These are phyloP conservation scores for Globomyces sp. DNA, from an alignment of 371 early-diverging fungal genomes.

Conservation along the genomic window DNA sequence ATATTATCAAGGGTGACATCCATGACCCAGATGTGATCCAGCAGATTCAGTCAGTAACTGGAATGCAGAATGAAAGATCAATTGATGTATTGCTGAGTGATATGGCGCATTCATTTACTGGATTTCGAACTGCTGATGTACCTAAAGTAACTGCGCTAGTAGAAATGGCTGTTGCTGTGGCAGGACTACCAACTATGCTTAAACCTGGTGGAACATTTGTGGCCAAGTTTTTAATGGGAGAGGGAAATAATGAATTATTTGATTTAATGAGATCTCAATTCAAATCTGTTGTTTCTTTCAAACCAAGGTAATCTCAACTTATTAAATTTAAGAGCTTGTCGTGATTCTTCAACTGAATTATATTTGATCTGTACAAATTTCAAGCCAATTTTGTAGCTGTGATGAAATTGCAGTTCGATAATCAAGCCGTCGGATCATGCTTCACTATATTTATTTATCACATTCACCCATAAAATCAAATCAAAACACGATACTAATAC, in stretches of 20 bases:
- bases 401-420: no score
- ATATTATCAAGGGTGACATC: conserved; percentile 68
- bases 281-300: conserved; percentile 7
- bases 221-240: conserved; percentile 62
- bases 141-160: conserved; percentile 59
- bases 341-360: conserved; percentile 73
- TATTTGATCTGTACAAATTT: conserved; percentile 64
- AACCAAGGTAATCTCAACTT: conserved; percentile 34
- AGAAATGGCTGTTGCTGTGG: conserved; percentile 63
- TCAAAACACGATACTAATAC: no score
- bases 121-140: conserved; percentile 40
- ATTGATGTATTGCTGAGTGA: conserved; percentile 71
- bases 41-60: conserved; percentile 27
- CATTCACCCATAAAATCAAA: no score
- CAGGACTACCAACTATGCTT: conserved; percentile 50
- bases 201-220: conserved; percentile 65
- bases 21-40: conserved; percentile 36
- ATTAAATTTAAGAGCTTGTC: conserved; percentile 69
- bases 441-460: no score
- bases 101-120: conserved; percentile 79
- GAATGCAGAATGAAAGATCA: conserved; percentile 18
- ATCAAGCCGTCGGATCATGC: no score
- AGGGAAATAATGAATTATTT: conserved; percentile 27
- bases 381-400: conserved; percentile 12
- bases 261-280: conserved; percentile 18